Conservation (phyloP, 1,284 basidiomycete genomes). For the Leccinum fallax region DNA sequence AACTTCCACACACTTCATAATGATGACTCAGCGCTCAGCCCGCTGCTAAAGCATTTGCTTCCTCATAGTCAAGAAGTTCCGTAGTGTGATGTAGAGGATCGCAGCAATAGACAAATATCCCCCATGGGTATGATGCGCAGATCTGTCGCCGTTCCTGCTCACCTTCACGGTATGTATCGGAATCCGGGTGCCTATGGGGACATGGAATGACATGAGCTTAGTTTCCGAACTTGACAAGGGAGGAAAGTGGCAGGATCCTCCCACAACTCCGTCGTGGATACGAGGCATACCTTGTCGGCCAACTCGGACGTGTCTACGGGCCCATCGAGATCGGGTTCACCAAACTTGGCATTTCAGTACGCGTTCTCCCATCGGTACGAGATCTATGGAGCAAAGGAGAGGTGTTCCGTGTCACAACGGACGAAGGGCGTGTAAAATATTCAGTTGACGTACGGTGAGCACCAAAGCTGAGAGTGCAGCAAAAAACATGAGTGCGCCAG, state of each 20-base stretch:
- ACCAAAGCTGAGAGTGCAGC: constrained; percentile 53
- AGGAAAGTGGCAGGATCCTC: neutral
- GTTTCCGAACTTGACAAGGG: neutral
- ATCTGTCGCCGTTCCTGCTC: neutral
- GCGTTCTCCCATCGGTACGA: constrained; percentile 67
- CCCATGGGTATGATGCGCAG: neutral
- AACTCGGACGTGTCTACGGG: constrained; percentile 62
- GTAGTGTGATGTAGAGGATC: neutral
- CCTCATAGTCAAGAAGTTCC: neutral
- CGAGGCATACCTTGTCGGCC: neutral
- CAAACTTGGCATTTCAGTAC: constrained; percentile 56
- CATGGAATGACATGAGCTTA: neutral
- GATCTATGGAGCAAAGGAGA: constrained; percentile 39
- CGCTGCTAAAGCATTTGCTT: neutral
- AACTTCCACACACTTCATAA: neutral
- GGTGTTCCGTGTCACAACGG: neutral
- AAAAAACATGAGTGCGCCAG: constrained; percentile 59
- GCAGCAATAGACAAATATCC: neutral
- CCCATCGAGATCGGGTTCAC: constrained; percentile 49
- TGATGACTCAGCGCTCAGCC: constrained; percentile 41
- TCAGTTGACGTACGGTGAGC: constrained; percentile 48
- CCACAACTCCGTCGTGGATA: neutral
- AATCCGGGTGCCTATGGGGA: neutral
- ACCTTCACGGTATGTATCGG: neutral
- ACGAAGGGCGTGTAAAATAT: neutral